Conservation (phyloP, 306 rosid species). For the Potentilla sterilis region DNA sequence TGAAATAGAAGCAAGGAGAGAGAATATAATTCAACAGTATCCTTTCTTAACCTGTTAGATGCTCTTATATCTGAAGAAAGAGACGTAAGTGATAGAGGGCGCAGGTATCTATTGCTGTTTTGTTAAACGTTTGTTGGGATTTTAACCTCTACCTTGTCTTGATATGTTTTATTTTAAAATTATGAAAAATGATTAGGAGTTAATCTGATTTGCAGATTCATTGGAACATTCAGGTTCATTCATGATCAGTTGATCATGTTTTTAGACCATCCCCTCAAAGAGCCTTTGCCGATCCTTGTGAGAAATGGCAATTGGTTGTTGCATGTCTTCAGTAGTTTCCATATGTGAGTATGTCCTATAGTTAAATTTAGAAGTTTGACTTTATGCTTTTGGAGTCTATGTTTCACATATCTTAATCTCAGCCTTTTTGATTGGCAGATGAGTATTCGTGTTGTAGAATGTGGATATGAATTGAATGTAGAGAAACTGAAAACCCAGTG, state of each 20-base stretch:
- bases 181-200: constrained; percentile 1
- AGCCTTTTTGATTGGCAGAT: not conserved
- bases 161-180: not conserved
- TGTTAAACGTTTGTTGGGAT: not conserved
- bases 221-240: constrained; percentile 88
- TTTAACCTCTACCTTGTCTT: not conserved
- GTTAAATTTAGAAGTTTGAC: constrained; percentile 16
- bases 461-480: constrained; percentile 2
- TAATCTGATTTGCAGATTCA: constrained; percentile 57
- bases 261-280: constrained; percentile 97
- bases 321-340: constrained; percentile 88
- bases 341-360: constrained; percentile 57
- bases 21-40: constrained; percentile 88
- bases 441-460: not conserved
- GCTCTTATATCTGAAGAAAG: constrained; percentile 89
- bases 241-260: constrained; percentile 65
- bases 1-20: constrained; percentile 94
- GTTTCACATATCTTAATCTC: not conserved
- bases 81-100: constrained; percentile 89
- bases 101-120: constrained; percentile 47
- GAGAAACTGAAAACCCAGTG: constrained; percentile 28
- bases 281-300: constrained; percentile 83
- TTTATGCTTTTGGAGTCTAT: constrained; percentile 9
- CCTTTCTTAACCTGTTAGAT: constrained; percentile 89
- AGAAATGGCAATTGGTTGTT: constrained; percentile 91